Percentiles rank a stretch among this genome's conserved stretches.
Conservation (phyloP, 768 basidiomycete genomes). For the Russula griseocarnosa region DNA sequence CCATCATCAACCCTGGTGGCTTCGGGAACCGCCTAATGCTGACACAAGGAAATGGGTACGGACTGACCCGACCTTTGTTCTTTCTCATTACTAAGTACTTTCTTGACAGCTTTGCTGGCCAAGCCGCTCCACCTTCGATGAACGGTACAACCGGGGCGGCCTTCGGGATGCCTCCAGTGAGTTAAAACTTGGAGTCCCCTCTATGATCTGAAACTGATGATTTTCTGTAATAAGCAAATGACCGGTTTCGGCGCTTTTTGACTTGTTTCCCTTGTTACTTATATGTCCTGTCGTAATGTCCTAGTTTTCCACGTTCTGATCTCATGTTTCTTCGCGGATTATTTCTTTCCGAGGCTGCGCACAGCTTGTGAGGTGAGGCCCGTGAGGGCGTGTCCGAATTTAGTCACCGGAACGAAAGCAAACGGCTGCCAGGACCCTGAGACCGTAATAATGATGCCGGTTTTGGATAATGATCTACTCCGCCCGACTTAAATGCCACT, state of each 20-base stretch:
- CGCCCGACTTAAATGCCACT: not conserved
- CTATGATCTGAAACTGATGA: not conserved
- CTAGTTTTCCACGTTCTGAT: slow-evolving; percentile 4
- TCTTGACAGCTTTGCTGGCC: slow-evolving; percentile 51
- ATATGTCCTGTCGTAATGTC: slow-evolving; percentile 13
- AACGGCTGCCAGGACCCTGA: not conserved
- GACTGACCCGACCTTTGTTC: not conserved
- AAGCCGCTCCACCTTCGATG: slow-evolving; percentile 56
- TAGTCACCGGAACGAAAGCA: not conserved
- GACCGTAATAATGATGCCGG: not conserved
- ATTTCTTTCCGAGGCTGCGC: not conserved
- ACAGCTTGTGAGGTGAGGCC: not conserved
- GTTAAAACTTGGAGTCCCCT: slow-evolving; percentile 30
- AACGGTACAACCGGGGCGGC: slow-evolving; percentile 52
- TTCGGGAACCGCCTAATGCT: slow-evolving; percentile 58
- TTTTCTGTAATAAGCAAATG: slow-evolving; percentile 27
- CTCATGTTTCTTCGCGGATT: slow-evolving; percentile 3
- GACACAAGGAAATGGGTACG: slow-evolving; percentile 68
- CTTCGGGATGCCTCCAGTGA: slow-evolving; percentile 52
- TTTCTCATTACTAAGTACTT: slow-evolving; percentile 11
- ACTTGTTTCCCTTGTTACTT: slow-evolving; percentile 9
- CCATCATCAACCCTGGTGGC: slow-evolving; percentile 83
- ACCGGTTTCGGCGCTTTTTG: slow-evolving; percentile 28
- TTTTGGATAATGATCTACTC: not conserved
- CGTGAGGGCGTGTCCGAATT: not conserved